Evolutionary conservation across 129 eudicot species (phyloP).

Genomic region (Cynara cardunculus): DNA sequence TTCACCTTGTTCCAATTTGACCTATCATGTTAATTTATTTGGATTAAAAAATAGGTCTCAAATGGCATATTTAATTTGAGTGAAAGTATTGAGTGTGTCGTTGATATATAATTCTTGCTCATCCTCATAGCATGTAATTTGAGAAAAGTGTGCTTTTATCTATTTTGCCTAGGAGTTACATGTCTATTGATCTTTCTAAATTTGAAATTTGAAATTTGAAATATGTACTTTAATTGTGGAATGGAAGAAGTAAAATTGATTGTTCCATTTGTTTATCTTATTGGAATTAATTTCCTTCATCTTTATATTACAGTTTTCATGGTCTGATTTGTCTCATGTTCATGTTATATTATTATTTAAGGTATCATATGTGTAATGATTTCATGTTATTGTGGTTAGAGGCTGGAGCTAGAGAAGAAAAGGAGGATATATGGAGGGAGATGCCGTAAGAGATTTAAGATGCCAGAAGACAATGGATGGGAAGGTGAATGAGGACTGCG

Average conservation of each 20-base stretch:
- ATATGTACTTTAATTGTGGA: background rate
- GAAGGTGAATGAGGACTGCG: constrained; percentile 52
- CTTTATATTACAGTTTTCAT: background rate
- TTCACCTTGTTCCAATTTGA: background rate
- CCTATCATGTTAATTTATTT: background rate
- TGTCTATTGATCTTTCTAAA: background rate
- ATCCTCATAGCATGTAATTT: background rate
- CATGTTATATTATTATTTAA: background rate
- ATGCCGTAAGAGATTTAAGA: constrained; percentile 75
- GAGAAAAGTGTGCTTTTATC: background rate
- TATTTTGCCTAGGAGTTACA: background rate
- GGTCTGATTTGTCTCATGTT: background rate
- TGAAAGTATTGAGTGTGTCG: background rate
- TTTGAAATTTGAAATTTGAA: background rate
- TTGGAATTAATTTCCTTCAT: background rate
- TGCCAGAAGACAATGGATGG: constrained; percentile 72
- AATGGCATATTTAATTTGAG: background rate
- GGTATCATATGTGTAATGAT: background rate
- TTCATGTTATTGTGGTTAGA: constrained; percentile 38
- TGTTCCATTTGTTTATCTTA: background rate
- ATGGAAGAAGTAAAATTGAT: background rate
- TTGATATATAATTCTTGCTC: background rate
- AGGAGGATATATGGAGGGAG: constrained; percentile 74
- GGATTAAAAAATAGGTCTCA: background rate
- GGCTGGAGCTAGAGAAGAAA: constrained; percentile 82